These are phyloP conservation scores for Hamamelis virginiana DNA, from an alignment of 164 flowering plant species.

Conservation along the genomic window DNA sequence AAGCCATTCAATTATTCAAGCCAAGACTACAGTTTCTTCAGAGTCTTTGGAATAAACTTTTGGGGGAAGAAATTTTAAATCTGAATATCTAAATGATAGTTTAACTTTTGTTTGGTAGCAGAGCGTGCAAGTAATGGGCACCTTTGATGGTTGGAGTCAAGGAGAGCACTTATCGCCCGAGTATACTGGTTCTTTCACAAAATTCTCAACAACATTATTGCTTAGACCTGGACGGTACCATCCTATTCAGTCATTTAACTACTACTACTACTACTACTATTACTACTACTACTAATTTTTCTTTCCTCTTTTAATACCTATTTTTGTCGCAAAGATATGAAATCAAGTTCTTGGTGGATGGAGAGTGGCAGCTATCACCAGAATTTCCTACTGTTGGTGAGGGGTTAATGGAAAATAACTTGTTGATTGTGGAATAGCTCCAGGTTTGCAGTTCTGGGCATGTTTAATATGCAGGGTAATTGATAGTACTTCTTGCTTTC, in stretches of 20 bases:
- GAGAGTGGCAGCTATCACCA: conserved; percentile 86
- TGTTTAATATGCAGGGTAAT: background rate
- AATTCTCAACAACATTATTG: conserved; percentile 70
- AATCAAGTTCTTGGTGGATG: conserved; percentile 93
- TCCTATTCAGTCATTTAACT: too few relatives aligned
- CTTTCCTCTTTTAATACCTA: background rate
- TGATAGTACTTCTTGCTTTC: background rate
- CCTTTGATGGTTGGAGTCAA: conserved; percentile 92
- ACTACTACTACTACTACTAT: background rate
- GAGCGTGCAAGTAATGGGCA: conserved; percentile 95
- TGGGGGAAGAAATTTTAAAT: background rate
- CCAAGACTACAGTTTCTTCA: too few relatives aligned
- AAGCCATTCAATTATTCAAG: too few relatives aligned
- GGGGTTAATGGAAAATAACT: conserved; percentile 70
- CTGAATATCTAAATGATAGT: background rate
- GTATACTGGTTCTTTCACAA: conserved; percentile 61
- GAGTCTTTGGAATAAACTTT: background rate
- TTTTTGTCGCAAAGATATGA: conserved; percentile 51
- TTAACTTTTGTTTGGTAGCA: conserved; percentile 23
- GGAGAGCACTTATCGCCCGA: conserved; percentile 89
- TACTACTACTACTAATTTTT: background rate
- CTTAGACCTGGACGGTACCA: conserved; percentile 90
- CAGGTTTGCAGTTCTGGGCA: background rate
- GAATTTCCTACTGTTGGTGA: conserved; percentile 79
- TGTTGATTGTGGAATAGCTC: conserved; percentile 65